A percentile compares a stretch with the other conserved stretches of the same genome.
phyloP scores from a whole-genome alignment of 331 rosid species.

The Acacia pycnantha region DNA sequence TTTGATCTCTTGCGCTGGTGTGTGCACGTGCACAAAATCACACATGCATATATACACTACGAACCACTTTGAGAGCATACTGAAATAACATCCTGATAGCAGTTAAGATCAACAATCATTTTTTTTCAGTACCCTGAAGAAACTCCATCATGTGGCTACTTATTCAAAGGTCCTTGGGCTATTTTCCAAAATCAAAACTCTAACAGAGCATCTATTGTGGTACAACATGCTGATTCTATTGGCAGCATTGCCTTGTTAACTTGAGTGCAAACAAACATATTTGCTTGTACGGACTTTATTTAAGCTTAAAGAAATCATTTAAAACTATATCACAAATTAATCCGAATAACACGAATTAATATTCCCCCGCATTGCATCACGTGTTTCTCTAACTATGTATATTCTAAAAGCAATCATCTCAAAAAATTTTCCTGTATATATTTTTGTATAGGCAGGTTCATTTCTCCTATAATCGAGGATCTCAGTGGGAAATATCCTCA shows the following conservation, averaged over 20 bases:
- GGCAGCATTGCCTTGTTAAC: neutral
- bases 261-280: neutral
- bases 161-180: neutral
- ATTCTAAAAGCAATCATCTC: conserved; percentile 1
- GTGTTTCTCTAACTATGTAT: neutral
- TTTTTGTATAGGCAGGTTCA: conserved; percentile 64
- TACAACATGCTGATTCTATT: neutral
- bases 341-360: neutral
- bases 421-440: neutral
- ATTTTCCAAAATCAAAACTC: neutral
- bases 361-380: neutral
- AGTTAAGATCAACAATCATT: neutral
- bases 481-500: conserved; percentile 67
- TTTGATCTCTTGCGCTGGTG: neutral
- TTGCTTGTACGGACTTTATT: neutral
- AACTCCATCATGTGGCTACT: neutral
- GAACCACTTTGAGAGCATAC: neutral
- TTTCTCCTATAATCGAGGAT: conserved; percentile 62
- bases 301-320: neutral
- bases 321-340: neutral
- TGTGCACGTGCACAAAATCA: no score
- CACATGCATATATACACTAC: neutral
- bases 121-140: neutral
- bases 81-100: neutral
- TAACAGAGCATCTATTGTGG: neutral